phyloP scores from a whole-genome alignment of 257 asterid genomes.

The Plantago ovata region DNA sequence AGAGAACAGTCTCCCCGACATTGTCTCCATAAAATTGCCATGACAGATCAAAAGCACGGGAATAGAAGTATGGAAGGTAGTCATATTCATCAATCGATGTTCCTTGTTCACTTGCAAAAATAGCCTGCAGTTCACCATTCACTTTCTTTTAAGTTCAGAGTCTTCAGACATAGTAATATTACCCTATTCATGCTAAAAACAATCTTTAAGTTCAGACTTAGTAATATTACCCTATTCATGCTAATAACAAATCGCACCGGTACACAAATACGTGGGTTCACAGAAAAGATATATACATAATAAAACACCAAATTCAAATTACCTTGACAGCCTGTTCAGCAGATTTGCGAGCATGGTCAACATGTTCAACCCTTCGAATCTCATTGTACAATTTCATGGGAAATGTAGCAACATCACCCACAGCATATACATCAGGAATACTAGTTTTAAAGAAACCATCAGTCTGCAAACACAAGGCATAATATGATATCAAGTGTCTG shows the following conservation, averaged over 20 bases:
- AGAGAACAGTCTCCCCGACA: conserved; percentile 66
- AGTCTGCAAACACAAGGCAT: conserved; percentile 53
- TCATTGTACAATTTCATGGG: conserved; percentile 84
- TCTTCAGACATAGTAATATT: too few species aligned
- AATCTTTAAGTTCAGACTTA: too few species aligned
- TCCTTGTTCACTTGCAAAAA: conserved; percentile 63
- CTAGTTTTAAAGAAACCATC: conserved; percentile 82
- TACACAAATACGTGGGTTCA: background rate
- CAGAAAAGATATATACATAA: conserved; percentile 3
- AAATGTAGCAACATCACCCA: conserved; percentile 94
- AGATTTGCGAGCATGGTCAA: conserved; percentile 92
- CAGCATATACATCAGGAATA: conserved; percentile 77
- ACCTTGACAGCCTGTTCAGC: conserved; percentile 99
- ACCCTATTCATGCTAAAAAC: too few species aligned
- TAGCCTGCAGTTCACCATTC: conserved; percentile 52
- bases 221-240: too few species aligned
- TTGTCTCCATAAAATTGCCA: conserved; percentile 96
- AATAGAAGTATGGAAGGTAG: conserved; percentile 87
- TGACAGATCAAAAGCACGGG: conserved; percentile 80
- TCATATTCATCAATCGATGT: conserved; percentile 61
- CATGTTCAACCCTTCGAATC: conserved; percentile 83
- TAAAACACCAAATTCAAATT: background rate
- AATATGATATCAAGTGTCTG: background rate
- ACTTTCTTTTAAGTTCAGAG: conserved; percentile 4
- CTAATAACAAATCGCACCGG: background rate